Base-by-base conservation (phyloP, 805 yeast genomes). In the Yarrowia sp. region DNA sequence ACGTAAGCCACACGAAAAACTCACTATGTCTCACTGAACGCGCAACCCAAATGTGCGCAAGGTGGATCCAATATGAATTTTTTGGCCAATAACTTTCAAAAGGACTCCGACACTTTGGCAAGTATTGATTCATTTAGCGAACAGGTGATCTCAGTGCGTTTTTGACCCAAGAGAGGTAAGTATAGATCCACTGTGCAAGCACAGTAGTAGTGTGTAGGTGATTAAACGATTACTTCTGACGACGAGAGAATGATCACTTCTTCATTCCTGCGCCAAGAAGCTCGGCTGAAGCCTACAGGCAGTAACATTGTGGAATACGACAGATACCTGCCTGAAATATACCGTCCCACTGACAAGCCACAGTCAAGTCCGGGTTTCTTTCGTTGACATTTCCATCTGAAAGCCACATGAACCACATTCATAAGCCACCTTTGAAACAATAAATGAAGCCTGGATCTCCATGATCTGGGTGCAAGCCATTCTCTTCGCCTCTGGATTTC, bases 1-100 rank as follows among this genome's bases (percentile, higher is more conserved):
- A 50, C 30, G 39, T 50, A 34, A 50, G 56, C 56, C 56, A 50
- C 55, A 47, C 52, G 19, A 24, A 14, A 14, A 46, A 7, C 34
- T 6, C 50, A 14, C 12, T 2, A 14, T 43, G 30, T 24, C 30
- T 24, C 30, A 24, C 6, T 24, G 30, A 24, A 24, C 30, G 38
- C 19, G 19, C 52, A 47, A 30, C 52, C 10, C 52, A 30, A 47
- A 47, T 24, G 30, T 24, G 30, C 15, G 39, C 15, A 8, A 3
- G 9, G 50, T 24, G 50, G 50, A 24, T 14, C 34, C 50, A 47
- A 15, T 8, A 9, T 7, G 7, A 15, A 13, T 19, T 12, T 19
- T 17, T 4, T 5, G 30, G 30, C 6, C 30, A 24, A 2, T 5
- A 24, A 7, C 30, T 24, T 24, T 24, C 30, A 24, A 7, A 24